phyloP scores from a whole-genome alignment of 495 filamentous ascomycete species.

The Collariella sp. region DNA sequence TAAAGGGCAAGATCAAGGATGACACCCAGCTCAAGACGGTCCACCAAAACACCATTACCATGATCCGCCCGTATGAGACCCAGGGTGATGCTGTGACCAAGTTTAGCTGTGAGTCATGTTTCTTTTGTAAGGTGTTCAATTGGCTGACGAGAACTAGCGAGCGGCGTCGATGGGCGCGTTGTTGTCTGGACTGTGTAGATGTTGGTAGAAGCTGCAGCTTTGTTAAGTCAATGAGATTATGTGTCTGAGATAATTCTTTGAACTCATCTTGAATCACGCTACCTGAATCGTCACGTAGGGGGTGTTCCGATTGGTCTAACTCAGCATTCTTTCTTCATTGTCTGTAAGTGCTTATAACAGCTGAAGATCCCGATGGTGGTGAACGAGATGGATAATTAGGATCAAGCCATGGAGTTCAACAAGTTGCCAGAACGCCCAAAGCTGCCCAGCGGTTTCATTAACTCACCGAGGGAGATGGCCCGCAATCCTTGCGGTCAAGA shows the following conservation, averaged over 20 bases:
- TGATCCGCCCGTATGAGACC: conserved; percentile 64
- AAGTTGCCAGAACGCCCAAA: not conserved
- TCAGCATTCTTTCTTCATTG: not conserved
- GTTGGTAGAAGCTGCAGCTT: conserved; percentile 3
- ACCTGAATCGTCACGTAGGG: conserved; percentile 3
- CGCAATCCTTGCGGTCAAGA: too few species aligned
- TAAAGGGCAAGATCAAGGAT: conserved; percentile 81
- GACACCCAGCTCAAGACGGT: conserved; percentile 92
- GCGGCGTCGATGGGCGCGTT: conserved; percentile 88
- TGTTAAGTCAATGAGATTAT: conserved; percentile 15
- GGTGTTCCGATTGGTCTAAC: not conserved
- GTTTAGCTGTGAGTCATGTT: conserved; percentile 71
- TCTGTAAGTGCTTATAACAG: not conserved
- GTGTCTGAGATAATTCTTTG: conserved; percentile 8
- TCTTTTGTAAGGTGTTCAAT: conserved; percentile 31
- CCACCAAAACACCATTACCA: conserved; percentile 94
- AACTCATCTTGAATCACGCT: conserved; percentile 2
- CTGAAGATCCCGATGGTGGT: not conserved
- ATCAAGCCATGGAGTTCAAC: too few species aligned
- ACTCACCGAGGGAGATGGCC: not conserved
- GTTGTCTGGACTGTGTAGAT: conserved; percentile 60
- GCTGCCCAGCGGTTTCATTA: conserved; percentile 25
- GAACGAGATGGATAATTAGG: too few species aligned
- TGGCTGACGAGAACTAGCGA: conserved; percentile 55
- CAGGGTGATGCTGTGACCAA: conserved; percentile 56